Conservation (phyloP, 306 rosid genomes). For the Cucurbita argyrosperma region DNA sequence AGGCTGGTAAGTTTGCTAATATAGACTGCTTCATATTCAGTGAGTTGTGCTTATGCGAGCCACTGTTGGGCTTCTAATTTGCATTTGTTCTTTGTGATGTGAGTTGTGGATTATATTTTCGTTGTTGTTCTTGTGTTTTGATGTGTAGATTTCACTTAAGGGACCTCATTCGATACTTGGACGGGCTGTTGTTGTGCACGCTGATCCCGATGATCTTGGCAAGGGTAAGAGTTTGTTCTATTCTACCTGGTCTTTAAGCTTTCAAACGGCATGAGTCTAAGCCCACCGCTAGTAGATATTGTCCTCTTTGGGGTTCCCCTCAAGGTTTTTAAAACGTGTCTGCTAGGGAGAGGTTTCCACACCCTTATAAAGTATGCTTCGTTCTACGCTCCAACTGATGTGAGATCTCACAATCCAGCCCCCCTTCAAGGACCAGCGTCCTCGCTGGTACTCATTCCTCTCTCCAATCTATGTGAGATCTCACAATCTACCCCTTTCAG, state of each 20-base stretch:
- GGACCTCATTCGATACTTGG: slow-evolving; percentile 56
- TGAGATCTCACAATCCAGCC: no score
- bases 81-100: neutral
- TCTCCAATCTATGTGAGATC: no score
- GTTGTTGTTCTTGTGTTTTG: neutral
- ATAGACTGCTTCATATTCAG: neutral
- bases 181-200: slow-evolving; percentile 58
- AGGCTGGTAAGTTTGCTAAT: neutral
- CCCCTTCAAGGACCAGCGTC: no score
- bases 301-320: no score
- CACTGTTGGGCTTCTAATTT: neutral
- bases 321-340: no score
- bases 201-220: slow-evolving; percentile 72
- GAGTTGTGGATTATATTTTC: neutral
- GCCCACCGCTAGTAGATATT: no score
- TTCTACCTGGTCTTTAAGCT: neutral
- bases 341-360: no score
- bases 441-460: no score
- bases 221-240: slow-evolving; percentile 24
- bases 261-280: neutral
- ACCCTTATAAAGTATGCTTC: no score
- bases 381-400: no score
- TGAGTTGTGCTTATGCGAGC: neutral
- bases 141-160: slow-evolving; percentile 35
- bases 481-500: no score